Evolutionary conservation across 2,329 filamentous ascomycete species (phyloP).

Genomic region (Stemphylium beticola): DNA sequence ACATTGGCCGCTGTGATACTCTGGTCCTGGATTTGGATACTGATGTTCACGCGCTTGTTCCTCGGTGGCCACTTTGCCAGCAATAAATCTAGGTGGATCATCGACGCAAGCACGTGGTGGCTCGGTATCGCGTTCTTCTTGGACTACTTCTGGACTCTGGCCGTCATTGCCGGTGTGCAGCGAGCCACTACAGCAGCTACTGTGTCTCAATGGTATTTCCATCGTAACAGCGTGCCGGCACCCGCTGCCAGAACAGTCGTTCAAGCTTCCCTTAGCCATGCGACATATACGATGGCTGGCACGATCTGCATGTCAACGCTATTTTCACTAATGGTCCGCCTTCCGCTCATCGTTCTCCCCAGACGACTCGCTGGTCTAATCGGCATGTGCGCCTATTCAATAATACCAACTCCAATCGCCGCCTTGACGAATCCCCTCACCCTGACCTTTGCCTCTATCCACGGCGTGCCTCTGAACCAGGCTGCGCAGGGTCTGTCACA

Average conservation of each 20-base stretch:
- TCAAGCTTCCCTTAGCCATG: constrained; percentile 79
- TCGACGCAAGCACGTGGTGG: constrained; percentile 92
- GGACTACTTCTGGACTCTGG: constrained; percentile 94
- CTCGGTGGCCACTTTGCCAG: constrained; percentile 82
- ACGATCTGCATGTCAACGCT: constrained; percentile 90
- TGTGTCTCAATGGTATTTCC: constrained; percentile 99
- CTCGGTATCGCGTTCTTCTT: constrained; percentile 89
- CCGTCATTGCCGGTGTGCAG: constrained; percentile 85
- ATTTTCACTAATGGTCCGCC: constrained; percentile 77
- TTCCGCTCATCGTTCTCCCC: constrained; percentile 85
- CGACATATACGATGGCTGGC: constrained; percentile 85
- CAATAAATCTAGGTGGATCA: constrained; percentile 68
- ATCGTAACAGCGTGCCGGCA: constrained; percentile 80
- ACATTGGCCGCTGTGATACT: constrained; percentile 76
- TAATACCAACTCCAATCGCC: constrained; percentile 84
- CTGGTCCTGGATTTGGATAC: constrained; percentile 96
- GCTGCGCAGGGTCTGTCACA: constrained; percentile 81
- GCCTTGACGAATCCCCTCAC: constrained; percentile 89
- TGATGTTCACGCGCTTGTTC: constrained; percentile 95
- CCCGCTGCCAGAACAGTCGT: constrained; percentile 83
- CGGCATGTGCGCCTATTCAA: constrained; percentile 74
- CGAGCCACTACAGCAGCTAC: constrained; percentile 91
- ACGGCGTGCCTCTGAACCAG: constrained; percentile 79
- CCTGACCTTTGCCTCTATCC: constrained; percentile 91
- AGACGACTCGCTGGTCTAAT: constrained; percentile 72